A percentile compares a stretch with the other conserved stretches of the same genome.
phyloP scores from a whole-genome alignment of 2,329 filamentous ascomycete genomes.

The Xylariaceae sp. region DNA sequence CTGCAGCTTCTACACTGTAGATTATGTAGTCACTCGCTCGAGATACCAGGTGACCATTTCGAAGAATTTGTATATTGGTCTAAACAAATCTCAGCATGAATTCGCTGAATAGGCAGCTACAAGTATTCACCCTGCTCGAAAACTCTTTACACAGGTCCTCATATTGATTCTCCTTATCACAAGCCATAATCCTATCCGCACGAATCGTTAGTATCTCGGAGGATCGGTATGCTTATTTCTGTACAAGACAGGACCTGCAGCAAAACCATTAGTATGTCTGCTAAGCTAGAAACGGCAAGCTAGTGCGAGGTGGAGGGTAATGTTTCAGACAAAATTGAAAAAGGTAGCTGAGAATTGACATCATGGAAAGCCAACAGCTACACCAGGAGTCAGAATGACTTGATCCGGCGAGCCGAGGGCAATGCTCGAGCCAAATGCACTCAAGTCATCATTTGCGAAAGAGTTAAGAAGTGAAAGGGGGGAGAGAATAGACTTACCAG shows the following conservation, averaged over 20 bases:
- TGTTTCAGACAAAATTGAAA: conserved; percentile 79
- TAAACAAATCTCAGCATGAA: conserved; percentile 63
- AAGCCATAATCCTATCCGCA: conserved; percentile 81
- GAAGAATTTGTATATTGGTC: conserved; percentile 86
- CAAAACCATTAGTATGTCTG: conserved; percentile 30
- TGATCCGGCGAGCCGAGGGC: conserved; percentile 63
- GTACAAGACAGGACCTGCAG: conserved; percentile 14
- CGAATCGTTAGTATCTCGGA: conserved; percentile 30
- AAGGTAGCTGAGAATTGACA: conserved; percentile 99
- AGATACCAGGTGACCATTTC: conserved; percentile 94
- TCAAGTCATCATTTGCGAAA: conserved; percentile 93
- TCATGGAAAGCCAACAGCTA: conserved; percentile 80
- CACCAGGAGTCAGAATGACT: conserved; percentile 77
- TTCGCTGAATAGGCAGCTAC: conserved; percentile 41
- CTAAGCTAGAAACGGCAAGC: conserved; percentile 1
- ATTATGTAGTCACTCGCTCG: conserved; percentile 98
- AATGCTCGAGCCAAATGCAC: conserved; percentile 99
- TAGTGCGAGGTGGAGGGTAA: conserved; percentile 22
- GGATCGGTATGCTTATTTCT: background rate
- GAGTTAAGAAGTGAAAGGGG: conserved; percentile 18
- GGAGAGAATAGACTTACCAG: conserved; percentile 46
- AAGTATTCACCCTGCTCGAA: conserved; percentile 73
- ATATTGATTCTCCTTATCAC: conserved; percentile 89
- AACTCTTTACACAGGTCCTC: conserved; percentile 82
- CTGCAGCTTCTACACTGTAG: conserved; percentile 95